A percentile compares a stretch with the other conserved stretches of the same genome.
These are phyloP conservation scores for Eremochloa ophiuroides DNA, from an alignment of 176 grass and related monocot genomes.

Conservation along the genomic window DNA sequence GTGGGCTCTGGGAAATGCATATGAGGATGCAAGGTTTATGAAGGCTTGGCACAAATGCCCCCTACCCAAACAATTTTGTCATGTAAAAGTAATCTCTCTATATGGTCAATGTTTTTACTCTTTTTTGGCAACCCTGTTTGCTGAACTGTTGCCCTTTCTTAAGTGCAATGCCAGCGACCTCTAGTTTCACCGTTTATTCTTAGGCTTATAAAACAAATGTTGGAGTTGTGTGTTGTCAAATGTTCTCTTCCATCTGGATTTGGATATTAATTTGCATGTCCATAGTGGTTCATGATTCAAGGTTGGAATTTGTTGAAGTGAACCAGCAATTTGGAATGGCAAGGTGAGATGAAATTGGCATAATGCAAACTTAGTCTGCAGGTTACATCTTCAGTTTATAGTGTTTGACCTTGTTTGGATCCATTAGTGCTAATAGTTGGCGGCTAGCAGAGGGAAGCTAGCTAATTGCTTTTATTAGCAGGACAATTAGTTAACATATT, in stretches of 20 bases:
- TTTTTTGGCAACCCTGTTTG: neutral
- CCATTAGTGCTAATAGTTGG: neutral
- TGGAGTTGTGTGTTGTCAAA: neutral
- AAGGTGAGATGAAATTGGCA: neutral
- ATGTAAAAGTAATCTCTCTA: neutral
- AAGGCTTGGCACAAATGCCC: constrained; percentile 14
- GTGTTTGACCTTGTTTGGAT: neutral
- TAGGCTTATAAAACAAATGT: neutral
- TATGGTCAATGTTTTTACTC: neutral
- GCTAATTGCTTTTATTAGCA: no score
- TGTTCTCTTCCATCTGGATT: neutral
- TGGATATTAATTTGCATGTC: neutral
- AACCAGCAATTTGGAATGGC: neutral
- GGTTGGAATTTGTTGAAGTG: neutral
- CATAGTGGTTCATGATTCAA: neutral
- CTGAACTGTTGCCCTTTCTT: neutral
- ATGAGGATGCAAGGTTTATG: constrained; percentile 28
- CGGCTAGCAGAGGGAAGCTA: neutral
- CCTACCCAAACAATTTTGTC: neutral
- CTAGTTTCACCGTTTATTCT: neutral
- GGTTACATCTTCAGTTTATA: neutral
- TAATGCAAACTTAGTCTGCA: neutral
- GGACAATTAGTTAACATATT: no score
- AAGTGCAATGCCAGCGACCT: neutral
- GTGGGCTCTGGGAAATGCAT: neutral